Base-by-base conservation (phyloP, 306 rosid genomes). In the Cucumis cinereus region DNA sequence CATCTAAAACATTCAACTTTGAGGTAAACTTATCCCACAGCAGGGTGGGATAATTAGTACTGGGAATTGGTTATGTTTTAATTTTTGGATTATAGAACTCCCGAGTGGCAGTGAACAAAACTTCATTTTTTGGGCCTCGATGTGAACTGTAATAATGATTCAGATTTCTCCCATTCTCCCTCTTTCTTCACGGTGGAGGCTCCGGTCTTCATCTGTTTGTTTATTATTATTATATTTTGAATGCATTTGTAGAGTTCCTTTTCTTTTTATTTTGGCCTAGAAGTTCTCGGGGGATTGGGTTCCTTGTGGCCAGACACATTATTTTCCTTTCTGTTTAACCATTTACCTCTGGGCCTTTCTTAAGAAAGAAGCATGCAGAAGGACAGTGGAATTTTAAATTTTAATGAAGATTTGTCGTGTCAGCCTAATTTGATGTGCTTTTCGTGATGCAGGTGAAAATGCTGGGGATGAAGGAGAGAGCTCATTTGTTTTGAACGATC, bases 401-500 rank as follows among this genome's bases (percentile, higher is more conserved):
- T 67, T 68, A 8, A 68, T 23, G 12, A 43, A 68, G 38, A 12
- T 68, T 68, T 45, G 22, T 45, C 7, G 36, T 45, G 36, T 13
- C 12, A n/a, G 56, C 38, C 17, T 2, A 24, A 67, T 41, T 41
- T 38, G 30, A 40, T 66, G 52, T 38, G 73, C 43, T 35, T 84
- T 24, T 50, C 11, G 47, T 80, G 94, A 82, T 50, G 77, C 82
- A 66, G 73, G 79, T 35, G 86, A 84, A 79, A 83, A 83, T 30
- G n/a, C 22, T 77, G 56, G 40, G 55, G 24, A 77, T 73, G 55
- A 35, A 36, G 80, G 82, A 35, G 76, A 81, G 70, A 79, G 70
- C 80, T 76, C 87, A 2, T 73, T 82, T 57, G 80, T 78, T 57
- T 82, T 92, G 22, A 90, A 87, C 19, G 85, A 92, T 85, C 94